A percentile compares a stretch with the other conserved stretches of the same genome.
These are phyloP conservation scores for Lanmaoa pseudosensibilis DNA, from an alignment of 768 basidiomycete genomes.

Conservation along the genomic window DNA sequence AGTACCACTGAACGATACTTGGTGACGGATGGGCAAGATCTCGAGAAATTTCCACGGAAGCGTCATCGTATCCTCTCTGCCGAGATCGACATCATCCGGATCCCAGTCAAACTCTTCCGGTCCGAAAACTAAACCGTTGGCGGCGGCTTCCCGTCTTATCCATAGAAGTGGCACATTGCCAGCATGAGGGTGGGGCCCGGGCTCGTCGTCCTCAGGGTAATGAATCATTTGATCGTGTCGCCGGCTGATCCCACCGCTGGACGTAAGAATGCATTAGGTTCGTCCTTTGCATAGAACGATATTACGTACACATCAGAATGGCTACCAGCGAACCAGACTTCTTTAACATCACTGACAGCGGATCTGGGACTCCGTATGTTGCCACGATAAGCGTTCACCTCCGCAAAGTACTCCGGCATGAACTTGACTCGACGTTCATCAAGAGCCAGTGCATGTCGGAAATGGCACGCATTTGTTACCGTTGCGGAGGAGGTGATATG, in stretches of 20 bases:
- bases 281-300: background rate
- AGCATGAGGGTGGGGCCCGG: no score
- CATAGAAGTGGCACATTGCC: background rate
- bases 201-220: background rate
- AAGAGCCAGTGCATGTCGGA: constrained; percentile 16
- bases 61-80: background rate
- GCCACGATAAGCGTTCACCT: background rate
- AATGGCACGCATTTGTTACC: constrained; percentile 10
- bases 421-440: constrained; percentile 16
- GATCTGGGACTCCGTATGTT: background rate
- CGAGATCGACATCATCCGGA: background rate
- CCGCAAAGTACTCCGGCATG: constrained; percentile 8
- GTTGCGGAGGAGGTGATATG: background rate
- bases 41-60: background rate
- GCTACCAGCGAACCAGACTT: background rate
- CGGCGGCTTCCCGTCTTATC: constrained; percentile 2
- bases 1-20: background rate
- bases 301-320: constrained; percentile 3
- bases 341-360: constrained; percentile 4
- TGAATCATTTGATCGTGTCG: background rate
- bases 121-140: background rate
- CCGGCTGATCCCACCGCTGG: background rate
- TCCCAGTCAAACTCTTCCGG: background rate
- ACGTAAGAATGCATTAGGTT: background rate
- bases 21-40: background rate